Conservation (phyloP, 2,329 filamentous ascomycete genomes). For the Teratosphaeria gauchensis region DNA sequence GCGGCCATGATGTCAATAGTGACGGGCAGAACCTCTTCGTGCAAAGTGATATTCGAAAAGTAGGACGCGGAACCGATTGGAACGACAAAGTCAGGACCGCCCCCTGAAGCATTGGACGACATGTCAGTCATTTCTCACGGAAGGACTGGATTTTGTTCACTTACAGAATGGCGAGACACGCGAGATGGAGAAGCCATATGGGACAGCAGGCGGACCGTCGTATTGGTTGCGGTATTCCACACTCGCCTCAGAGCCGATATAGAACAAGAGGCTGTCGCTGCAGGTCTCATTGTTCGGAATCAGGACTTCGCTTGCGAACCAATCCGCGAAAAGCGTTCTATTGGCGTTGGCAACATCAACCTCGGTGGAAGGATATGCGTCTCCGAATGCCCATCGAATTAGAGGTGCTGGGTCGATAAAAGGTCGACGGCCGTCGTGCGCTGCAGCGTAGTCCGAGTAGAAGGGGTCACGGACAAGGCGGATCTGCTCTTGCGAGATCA, state of each 20-base stretch:
- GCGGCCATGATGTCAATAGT: constrained; percentile 49
- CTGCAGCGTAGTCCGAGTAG: constrained; percentile 40
- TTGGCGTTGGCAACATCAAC: constrained; percentile 38
- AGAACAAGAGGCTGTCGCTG: constrained; percentile 41
- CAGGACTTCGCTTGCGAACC: constrained; percentile 41
- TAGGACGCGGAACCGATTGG: constrained; percentile 37
- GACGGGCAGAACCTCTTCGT: constrained; percentile 47
- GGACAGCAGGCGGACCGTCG: constrained; percentile 31
- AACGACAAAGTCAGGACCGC: constrained; percentile 39
- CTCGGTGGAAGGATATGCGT: constrained; percentile 28
- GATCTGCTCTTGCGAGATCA: constrained; percentile 41
- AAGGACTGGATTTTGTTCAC: too few relatives aligned
- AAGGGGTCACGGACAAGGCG: constrained; percentile 40
- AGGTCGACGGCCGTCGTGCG: constrained; percentile 36
- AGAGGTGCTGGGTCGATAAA: constrained; percentile 43
- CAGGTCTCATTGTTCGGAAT: constrained; percentile 35
- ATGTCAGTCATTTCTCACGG: too few relatives aligned
- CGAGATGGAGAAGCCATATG: constrained; percentile 39
- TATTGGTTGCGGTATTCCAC: constrained; percentile 39
- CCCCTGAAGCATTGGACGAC: constrained; percentile 8
- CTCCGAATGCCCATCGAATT: constrained; percentile 40
- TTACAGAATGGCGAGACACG: constrained; percentile 38
- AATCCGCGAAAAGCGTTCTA: constrained; percentile 40
- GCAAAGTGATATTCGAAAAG: constrained; percentile 38
- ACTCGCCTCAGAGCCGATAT: constrained; percentile 33